phyloP scores from a whole-genome alignment of 192 early-diverging fungal genomes.

The Dissophora ornata region DNA sequence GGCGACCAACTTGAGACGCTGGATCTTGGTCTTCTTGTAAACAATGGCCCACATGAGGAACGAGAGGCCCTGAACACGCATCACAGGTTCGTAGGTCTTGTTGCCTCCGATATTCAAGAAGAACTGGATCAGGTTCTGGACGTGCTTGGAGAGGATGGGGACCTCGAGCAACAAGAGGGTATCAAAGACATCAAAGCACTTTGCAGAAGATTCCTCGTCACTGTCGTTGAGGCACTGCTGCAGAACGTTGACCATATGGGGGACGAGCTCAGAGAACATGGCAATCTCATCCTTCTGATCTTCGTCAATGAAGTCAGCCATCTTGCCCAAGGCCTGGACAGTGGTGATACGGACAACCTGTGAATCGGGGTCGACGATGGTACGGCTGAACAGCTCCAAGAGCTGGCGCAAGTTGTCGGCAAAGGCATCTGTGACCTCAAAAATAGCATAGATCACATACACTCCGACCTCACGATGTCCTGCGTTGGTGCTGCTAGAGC shows the following conservation, averaged over 20 bases:
- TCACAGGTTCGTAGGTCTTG: conserved; percentile 70
- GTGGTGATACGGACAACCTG: conserved; percentile 83
- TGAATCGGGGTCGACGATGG: conserved; percentile 87
- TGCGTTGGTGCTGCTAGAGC: conserved; percentile 76
- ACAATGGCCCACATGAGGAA: conserved; percentile 83
- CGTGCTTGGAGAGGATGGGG: conserved; percentile 81
- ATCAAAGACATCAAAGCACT: conserved; percentile 92
- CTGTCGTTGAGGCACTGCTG: conserved; percentile 77
- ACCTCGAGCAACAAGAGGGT: conserved; percentile 81
- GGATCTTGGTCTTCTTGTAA: conserved; percentile 87
- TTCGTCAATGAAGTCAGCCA: conserved; percentile 83
- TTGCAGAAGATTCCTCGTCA: conserved; percentile 81
- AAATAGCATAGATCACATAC: conserved; percentile 87
- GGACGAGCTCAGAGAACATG: conserved; percentile 79
- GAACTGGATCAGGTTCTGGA: conserved; percentile 85
- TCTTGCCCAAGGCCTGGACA: conserved; percentile 80
- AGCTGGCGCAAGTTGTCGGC: conserved; percentile 70
- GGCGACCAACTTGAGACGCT: conserved; percentile 83
- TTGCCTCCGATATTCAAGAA: conserved; percentile 80
- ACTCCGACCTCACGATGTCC: conserved; percentile 89
- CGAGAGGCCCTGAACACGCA: conserved; percentile 84
- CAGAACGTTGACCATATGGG: conserved; percentile 87
- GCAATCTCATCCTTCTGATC: conserved; percentile 76
- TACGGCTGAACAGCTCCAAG: conserved; percentile 78
- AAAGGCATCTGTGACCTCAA: conserved; percentile 84